phyloP scores from a whole-genome alignment of 768 basidiomycete genomes.

The Tulasnella calospora region DNA sequence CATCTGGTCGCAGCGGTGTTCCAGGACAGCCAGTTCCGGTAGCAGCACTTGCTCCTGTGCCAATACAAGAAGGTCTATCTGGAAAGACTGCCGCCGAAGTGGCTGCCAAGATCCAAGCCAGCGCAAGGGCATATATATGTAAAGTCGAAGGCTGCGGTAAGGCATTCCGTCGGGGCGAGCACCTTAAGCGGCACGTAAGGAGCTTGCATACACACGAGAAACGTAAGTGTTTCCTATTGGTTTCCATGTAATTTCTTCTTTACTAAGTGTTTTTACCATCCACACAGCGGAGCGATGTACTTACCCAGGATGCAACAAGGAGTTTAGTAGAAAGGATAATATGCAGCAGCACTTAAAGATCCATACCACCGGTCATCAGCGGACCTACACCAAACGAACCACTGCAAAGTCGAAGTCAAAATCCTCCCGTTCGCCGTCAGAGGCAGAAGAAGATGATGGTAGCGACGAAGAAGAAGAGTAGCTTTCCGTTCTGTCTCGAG shows the following conservation, averaged over 20 bases:
- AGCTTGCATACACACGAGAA: constrained; percentile 91
- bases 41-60: not conserved
- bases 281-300: constrained; percentile 65
- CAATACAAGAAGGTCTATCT: not conserved
- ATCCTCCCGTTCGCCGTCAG: not conserved
- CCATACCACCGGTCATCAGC: constrained; percentile 37
- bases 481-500: not conserved
- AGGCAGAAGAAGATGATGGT: constrained; percentile 5
- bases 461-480: constrained; percentile 19
- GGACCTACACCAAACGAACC: not conserved
- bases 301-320: constrained; percentile 60
- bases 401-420: not conserved
- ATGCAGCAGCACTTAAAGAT: constrained; percentile 73
- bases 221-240: constrained; percentile 50
- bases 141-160: constrained; percentile 79
- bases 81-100: constrained; percentile 19
- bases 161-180: constrained; percentile 83
- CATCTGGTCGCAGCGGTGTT: not conserved
- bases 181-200: constrained; percentile 81
- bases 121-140: constrained; percentile 57
- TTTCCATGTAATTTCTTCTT: not conserved
- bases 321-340: constrained; percentile 76
- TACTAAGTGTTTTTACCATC: not conserved
- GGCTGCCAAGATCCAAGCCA: constrained; percentile 23
- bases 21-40: not conserved